A percentile compares a stretch with the other conserved stretches of the same genome.
Evolutionary conservation across 768 basidiomycete species (phyloP).

Genomic region (Russula virescens): DNA sequence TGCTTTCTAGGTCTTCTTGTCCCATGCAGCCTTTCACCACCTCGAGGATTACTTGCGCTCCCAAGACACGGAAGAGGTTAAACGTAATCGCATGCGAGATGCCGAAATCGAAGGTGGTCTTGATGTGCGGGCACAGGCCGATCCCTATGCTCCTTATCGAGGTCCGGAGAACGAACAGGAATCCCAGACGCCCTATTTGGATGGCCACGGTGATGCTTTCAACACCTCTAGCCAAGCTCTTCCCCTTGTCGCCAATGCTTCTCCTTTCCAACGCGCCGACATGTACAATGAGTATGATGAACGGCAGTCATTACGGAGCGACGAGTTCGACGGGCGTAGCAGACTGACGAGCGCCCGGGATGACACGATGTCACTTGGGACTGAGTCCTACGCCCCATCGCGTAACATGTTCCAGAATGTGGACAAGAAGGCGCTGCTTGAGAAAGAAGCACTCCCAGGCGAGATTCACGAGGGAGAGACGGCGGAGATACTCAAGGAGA

Average conservation of each 20-base stretch:
- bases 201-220: slow-evolving; percentile 45
- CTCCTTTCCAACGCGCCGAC: slow-evolving; percentile 74
- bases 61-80: slow-evolving; percentile 80
- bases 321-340: slow-evolving; percentile 77
- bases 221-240: slow-evolving; percentile 61
- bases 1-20: slow-evolving; percentile 71
- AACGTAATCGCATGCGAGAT: slow-evolving; percentile 70
- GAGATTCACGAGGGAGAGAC: slow-evolving; percentile 87
- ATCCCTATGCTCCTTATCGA: slow-evolving; percentile 77
- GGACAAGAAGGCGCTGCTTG: slow-evolving; percentile 63
- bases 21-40: slow-evolving; percentile 76
- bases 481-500: slow-evolving; percentile 80
- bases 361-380: slow-evolving; percentile 76
- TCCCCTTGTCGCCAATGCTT: slow-evolving; percentile 79
- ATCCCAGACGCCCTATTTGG: slow-evolving; percentile 32
- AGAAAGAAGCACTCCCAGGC: slow-evolving; percentile 80
- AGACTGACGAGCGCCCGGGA: slow-evolving; percentile 72
- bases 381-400: slow-evolving; percentile 90
- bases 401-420: slow-evolving; percentile 92
- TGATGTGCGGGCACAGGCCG: slow-evolving; percentile 47
- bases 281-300: slow-evolving; percentile 76
- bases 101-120: slow-evolving; percentile 69
- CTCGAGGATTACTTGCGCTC: slow-evolving; percentile 85
- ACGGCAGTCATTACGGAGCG: slow-evolving; percentile 62
- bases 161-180: slow-evolving; percentile 44